Conservation (phyloP, 768 basidiomycete species). For the Crassisporium funariophilum region DNA sequence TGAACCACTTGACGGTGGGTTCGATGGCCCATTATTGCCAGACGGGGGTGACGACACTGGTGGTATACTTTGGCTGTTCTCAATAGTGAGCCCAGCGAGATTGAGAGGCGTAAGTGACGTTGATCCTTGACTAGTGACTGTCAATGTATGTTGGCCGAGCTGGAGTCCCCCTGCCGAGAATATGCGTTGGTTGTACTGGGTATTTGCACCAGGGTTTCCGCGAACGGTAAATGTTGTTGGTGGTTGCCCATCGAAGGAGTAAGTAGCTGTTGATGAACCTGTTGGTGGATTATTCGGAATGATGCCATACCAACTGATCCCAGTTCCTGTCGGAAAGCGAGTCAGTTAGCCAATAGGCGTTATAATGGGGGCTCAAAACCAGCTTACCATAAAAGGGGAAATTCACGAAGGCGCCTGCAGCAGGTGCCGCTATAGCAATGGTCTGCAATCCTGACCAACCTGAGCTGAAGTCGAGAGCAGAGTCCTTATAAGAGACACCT, state of each 20-base stretch:
- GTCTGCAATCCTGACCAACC: slow-evolving; percentile 19
- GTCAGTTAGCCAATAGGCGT: neutral
- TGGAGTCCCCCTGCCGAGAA: slow-evolving; percentile 19
- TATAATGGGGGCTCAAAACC: neutral
- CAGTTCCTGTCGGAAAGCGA: slow-evolving; percentile 20
- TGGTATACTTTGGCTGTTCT: too few relatives aligned
- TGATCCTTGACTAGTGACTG: slow-evolving; percentile 15
- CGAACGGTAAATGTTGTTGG: slow-evolving; percentile 21
- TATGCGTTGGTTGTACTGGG: slow-evolving; percentile 21
- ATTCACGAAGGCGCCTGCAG: slow-evolving; percentile 16
- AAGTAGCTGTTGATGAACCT: slow-evolving; percentile 18
- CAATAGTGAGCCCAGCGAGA: slow-evolving; percentile 4
- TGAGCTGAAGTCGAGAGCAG: slow-evolving; percentile 18
- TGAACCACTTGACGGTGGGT: too few relatives aligned
- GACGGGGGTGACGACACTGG: too few relatives aligned
- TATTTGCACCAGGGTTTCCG: slow-evolving; percentile 9
- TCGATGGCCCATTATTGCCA: too few relatives aligned
- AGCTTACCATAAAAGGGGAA: slow-evolving; percentile 26
- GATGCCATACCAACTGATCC: slow-evolving; percentile 24
- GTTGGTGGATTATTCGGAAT: slow-evolving; percentile 19
- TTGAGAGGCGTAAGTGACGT: slow-evolving; percentile 7
- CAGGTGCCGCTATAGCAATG: slow-evolving; percentile 16
- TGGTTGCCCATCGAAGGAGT: slow-evolving; percentile 25
- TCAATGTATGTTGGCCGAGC: slow-evolving; percentile 18
- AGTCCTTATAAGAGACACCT: slow-evolving; percentile 18